Conservation (phyloP, 495 filamentous ascomycete genomes). For the Glonium stellatum region DNA sequence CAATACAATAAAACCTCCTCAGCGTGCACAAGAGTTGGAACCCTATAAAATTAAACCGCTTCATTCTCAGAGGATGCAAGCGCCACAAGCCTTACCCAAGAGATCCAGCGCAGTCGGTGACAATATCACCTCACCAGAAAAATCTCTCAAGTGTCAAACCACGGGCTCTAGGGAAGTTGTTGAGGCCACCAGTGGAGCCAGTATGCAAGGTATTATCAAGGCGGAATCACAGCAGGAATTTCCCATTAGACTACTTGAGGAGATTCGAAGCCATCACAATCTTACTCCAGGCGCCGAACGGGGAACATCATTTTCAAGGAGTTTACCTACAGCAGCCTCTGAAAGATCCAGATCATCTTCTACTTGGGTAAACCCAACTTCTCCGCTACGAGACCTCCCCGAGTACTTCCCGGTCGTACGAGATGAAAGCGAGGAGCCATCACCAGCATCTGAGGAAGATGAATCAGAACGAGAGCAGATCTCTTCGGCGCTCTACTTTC, state of each 20-base stretch:
- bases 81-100: too few species aligned
- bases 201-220: conserved; percentile 13
- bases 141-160: not conserved
- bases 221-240: conserved; percentile 33
- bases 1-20: not conserved
- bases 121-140: not conserved
- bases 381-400: conserved; percentile 7
- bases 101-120: not conserved
- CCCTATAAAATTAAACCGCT: not conserved
- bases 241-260: conserved; percentile 49
- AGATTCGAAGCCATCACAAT: conserved; percentile 53
- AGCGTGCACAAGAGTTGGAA: not conserved
- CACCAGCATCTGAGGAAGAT: conserved; percentile 52
- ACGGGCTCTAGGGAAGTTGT: not conserved
- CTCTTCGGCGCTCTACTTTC: conserved; percentile 86
- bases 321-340: conserved; percentile 43
- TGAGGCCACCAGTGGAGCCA: not conserved
- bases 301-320: conserved; percentile 49
- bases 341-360: conserved; percentile 23
- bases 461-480: conserved; percentile 91
- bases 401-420: conserved; percentile 17
- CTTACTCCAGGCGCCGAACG: conserved; percentile 48
- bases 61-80: too few species aligned
- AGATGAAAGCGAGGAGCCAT: conserved; percentile 35
- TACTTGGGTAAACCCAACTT: not conserved